A percentile compares a stretch with the other conserved stretches of the same genome.
phyloP scores from a whole-genome alignment of 2,329 filamentous ascomycete species.

The Dactylella cylindrospora region DNA sequence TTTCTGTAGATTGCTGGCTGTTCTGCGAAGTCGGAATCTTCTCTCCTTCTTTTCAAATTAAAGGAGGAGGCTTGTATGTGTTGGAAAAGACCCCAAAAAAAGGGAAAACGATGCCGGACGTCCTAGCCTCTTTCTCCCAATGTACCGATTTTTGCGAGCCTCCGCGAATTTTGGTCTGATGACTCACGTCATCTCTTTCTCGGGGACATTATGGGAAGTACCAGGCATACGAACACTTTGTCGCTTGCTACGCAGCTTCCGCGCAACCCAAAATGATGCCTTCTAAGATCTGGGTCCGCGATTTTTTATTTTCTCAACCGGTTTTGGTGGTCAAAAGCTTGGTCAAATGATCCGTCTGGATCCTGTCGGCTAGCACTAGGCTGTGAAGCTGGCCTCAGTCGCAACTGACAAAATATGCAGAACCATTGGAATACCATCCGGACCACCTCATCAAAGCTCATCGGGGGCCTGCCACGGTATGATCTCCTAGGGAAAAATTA shows the following conservation, averaged over 20 bases:
- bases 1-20: slow-evolving; percentile 22
- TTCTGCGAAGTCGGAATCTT: slow-evolving; percentile 17
- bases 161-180: slow-evolving; percentile 40
- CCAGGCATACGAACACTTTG: slow-evolving; percentile 42
- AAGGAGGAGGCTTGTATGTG: slow-evolving; percentile 43
- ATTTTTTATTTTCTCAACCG: slow-evolving; percentile 14
- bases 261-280: slow-evolving; percentile 42
- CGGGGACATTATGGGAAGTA: slow-evolving; percentile 16
- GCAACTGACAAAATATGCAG: slow-evolving; percentile 29
- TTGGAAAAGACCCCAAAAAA: no score
- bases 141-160: slow-evolving; percentile 36
- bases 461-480: slow-evolving; percentile 4
- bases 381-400: slow-evolving; percentile 35
- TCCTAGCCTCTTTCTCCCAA: slow-evolving; percentile 11
- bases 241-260: slow-evolving; percentile 38
- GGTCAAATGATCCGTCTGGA: slow-evolving; percentile 45
- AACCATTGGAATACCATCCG: slow-evolving; percentile 32
- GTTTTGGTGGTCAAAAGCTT: slow-evolving; percentile 6
- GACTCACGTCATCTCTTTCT: slow-evolving; percentile 39
- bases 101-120: slow-evolving; percentile 17
- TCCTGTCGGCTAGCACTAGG: slow-evolving; percentile 44
- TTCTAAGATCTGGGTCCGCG: slow-evolving; percentile 26
- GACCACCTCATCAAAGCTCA: slow-evolving; percentile 26
- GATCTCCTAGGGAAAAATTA: no score
- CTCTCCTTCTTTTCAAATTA: slow-evolving; percentile 36